Evolutionary conservation across 192 early-diverging fungal genomes (phyloP).

Genomic region (Piromyces sp.): DNA sequence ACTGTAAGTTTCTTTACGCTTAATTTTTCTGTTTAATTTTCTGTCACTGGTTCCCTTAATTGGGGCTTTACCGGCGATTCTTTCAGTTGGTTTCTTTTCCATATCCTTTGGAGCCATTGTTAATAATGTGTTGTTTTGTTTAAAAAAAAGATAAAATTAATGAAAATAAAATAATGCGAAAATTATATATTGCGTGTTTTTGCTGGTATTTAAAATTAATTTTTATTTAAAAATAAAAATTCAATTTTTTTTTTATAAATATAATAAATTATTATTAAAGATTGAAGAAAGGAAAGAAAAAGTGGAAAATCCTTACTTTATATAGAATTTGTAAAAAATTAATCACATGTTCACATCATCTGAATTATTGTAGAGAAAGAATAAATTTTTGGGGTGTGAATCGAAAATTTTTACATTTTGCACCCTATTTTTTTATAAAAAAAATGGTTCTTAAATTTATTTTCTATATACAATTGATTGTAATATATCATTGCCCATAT

Average conservation of each 20-base stretch:
- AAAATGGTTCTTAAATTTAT: neutral
- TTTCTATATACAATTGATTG: neutral
- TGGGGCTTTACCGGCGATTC: neutral
- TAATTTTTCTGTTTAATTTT: constrained; percentile 26
- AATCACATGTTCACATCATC: neutral
- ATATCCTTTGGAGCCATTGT: neutral
- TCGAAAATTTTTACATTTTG: neutral
- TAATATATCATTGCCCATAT: neutral
- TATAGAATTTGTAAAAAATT: neutral
- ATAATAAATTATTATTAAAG: neutral
- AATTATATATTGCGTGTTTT: too few species aligned
- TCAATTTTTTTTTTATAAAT: too few species aligned
- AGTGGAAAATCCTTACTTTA: neutral
- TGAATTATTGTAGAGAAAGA: neutral
- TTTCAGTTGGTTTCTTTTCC: neutral
- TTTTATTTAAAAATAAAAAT: too few species aligned
- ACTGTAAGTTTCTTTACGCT: constrained; percentile 75
- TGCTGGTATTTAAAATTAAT: too few species aligned
- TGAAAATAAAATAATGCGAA: too few species aligned
- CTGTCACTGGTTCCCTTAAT: neutral
- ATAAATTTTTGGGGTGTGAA: neutral
- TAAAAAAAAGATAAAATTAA: neutral
- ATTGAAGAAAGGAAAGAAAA: neutral
- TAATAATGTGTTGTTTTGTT: neutral
- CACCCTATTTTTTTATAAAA: neutral